Evolutionary conservation across 2,329 filamentous ascomycete species (phyloP).

Genomic region (Sarocladium strictum): DNA sequence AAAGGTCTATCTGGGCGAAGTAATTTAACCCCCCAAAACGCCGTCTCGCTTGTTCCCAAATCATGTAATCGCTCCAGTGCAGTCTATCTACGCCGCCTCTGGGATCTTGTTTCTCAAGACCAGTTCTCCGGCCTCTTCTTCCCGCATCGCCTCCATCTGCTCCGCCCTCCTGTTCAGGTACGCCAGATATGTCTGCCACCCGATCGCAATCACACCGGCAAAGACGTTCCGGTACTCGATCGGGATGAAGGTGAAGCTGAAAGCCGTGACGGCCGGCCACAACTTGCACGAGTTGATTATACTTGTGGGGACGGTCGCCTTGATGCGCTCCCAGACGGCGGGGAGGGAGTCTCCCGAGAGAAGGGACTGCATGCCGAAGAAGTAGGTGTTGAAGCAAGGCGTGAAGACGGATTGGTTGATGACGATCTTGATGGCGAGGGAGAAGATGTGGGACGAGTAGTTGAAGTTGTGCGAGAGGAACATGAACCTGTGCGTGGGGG

Average conservation of each 20-base stretch:
- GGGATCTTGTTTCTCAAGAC: not conserved
- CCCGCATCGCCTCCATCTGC: conserved; percentile 30
- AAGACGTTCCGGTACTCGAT: conserved; percentile 78
- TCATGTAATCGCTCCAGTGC: not conserved
- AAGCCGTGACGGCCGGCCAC: conserved; percentile 82
- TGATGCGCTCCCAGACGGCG: conserved; percentile 65
- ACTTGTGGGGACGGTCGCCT: conserved; percentile 68
- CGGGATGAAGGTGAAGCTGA: conserved; percentile 79
- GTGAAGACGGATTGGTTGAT: conserved; percentile 80
- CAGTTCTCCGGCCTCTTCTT: not conserved
- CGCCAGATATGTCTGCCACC: conserved; percentile 89
- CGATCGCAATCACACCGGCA: conserved; percentile 71
- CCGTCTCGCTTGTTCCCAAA: too few relatives aligned
- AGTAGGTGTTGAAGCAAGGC: conserved; percentile 76
- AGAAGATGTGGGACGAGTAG: conserved; percentile 65
- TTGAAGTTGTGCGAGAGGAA: conserved; percentile 81
- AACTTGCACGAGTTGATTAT: conserved; percentile 77
- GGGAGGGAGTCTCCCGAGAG: conserved; percentile 60
- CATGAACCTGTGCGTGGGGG: conserved; percentile 53
- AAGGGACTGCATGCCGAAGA: conserved; percentile 74
- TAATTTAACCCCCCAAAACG: too few relatives aligned
- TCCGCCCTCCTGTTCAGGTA: conserved; percentile 73
- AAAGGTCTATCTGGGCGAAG: too few relatives aligned
- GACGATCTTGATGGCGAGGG: conserved; percentile 68
- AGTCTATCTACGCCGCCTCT: not conserved